Evolutionary conservation across 2,329 filamentous ascomycete species (phyloP), one percentile per base, ranked within the genome.

Genomic region (Penicillium palitans): DNA sequence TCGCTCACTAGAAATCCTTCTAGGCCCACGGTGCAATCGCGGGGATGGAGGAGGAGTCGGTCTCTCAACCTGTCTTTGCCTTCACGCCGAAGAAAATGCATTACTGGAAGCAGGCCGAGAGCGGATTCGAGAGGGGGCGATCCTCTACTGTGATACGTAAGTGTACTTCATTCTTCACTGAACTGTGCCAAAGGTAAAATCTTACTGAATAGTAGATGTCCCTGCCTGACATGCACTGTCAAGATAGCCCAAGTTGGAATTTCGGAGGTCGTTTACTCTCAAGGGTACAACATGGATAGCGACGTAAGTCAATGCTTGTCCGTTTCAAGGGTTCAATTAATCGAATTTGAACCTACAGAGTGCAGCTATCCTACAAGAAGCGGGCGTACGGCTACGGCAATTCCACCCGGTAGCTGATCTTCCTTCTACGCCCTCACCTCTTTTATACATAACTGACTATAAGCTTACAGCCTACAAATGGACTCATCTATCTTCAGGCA

Each of bases 71-170:
- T 99, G 95, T 71, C 83, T 98, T 50, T 99, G 95, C 74, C 85
- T 99, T n/a, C 95, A 99, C 74, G 95, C 95, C 0, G 95, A 99
- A 79, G 95, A 99, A 78, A 99, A 99, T 74, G 95, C 95, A 1
- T 82, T 99, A 58, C 82, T 99, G 10, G 95, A 99, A 79, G 95
- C 95, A 21, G 95, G 95, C 0, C 83, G 95, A 67, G 95, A 98
- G 76, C 83, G 95, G 58, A 91, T 99, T 66, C 82, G 91, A 21
- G 89, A 91, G 55, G 90, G 88, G 5, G 86, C 90, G 39, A 90
- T 91, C 50, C 79, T 99, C 27, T 99, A 97, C 77, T 97, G 93
- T 76, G 91, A 97, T 72, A 97, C 93, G 66, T 82, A 62, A 67
- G 77, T 67, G 24, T 31, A 41, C 24, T 27, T 4, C 24, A 52